Conservation (phyloP, 768 basidiomycete genomes). For the Dacryopinax primogenitus region DNA sequence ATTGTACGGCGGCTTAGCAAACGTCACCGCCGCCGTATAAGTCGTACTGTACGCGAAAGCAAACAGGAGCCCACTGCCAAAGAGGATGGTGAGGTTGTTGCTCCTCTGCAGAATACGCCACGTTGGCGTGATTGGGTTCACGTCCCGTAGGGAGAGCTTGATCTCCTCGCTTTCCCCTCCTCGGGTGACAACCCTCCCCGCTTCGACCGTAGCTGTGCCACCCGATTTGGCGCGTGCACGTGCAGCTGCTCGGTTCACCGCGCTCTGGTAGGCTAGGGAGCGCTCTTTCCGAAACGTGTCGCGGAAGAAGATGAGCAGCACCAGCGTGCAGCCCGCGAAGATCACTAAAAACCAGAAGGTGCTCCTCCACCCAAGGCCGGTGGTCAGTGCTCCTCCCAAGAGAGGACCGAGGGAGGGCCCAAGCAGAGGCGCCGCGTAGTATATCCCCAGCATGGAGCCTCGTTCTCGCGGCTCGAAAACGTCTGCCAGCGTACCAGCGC, state of each 20-base stretch:
- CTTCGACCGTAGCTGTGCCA: not conserved
- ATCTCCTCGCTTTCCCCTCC: slow-evolving; percentile 25
- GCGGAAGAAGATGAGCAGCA: slow-evolving; percentile 54
- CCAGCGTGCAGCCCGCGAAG: slow-evolving; percentile 41
- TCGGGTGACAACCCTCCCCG: not conserved
- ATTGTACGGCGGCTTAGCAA: slow-evolving; percentile 43
- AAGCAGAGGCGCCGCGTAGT: slow-evolving; percentile 65
- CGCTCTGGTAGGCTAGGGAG: slow-evolving; percentile 63
- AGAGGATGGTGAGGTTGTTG: slow-evolving; percentile 56
- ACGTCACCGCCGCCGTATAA: slow-evolving; percentile 63
- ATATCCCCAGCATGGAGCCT: slow-evolving; percentile 67
- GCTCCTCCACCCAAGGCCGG: slow-evolving; percentile 61
- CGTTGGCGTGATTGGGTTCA: slow-evolving; percentile 64
- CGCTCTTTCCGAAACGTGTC: slow-evolving; percentile 78
- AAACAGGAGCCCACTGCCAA: slow-evolving; percentile 47
- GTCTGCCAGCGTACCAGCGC: slow-evolving; percentile 66
- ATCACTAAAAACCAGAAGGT: slow-evolving; percentile 73
- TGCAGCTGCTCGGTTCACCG: slow-evolving; percentile 35
- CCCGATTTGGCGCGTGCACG: slow-evolving; percentile 20
- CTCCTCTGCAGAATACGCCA: slow-evolving; percentile 41
- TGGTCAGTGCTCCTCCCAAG: slow-evolving; percentile 54
- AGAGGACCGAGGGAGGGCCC: slow-evolving; percentile 59
- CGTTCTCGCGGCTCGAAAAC: slow-evolving; percentile 63
- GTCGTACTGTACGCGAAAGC: slow-evolving; percentile 56
- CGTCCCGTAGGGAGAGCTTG: slow-evolving; percentile 48